These are phyloP conservation scores for Cytospora leucostoma DNA, from an alignment of 2,329 filamentous ascomycete species.

Conservation along the genomic window DNA sequence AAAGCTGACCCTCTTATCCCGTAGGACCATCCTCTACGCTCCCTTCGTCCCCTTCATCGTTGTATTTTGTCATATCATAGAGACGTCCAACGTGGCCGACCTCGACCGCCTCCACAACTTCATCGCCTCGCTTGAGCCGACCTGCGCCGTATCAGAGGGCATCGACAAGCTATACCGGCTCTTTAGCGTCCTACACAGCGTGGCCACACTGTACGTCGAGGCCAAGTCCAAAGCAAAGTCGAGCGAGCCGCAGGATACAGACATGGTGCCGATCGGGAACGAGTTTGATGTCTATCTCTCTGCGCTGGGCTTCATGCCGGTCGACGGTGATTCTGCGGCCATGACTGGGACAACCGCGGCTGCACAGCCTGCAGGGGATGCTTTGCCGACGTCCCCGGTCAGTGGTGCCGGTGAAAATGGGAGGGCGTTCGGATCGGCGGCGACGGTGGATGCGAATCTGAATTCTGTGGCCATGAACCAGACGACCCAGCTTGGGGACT, in stretches of 20 bases:
- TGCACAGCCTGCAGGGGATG: slow-evolving; percentile 6
- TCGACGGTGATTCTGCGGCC: slow-evolving; percentile 29
- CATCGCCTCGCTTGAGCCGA: slow-evolving; percentile 54
- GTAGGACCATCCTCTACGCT: slow-evolving; percentile 55
- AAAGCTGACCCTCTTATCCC: neutral
- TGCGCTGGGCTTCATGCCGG: slow-evolving; percentile 62
- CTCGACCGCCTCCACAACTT: slow-evolving; percentile 58
- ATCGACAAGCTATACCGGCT: slow-evolving; percentile 63
- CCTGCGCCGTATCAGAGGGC: slow-evolving; percentile 56
- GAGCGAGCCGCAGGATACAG: slow-evolving; percentile 48
- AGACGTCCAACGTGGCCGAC: slow-evolving; percentile 55
- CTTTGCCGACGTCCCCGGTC: slow-evolving; percentile 8
- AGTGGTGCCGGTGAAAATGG: slow-evolving; percentile 15
- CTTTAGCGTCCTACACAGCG: slow-evolving; percentile 61
- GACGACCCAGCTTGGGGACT: slow-evolving; percentile 58
- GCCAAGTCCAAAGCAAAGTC: slow-evolving; percentile 58
- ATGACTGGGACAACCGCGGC: slow-evolving; percentile 16
- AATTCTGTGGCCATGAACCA: slow-evolving; percentile 30
- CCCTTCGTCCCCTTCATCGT: slow-evolving; percentile 63
- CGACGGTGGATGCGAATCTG: slow-evolving; percentile 3
- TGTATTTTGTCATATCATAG: slow-evolving; percentile 59
- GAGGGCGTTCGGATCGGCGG: slow-evolving; percentile 20
- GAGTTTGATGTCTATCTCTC: slow-evolving; percentile 67
- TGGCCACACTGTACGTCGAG: slow-evolving; percentile 63
- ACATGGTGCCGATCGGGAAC: slow-evolving; percentile 53